These are phyloP conservation scores for Corchorus olitorius DNA, from an alignment of 345 rosid species.

Conservation along the genomic window DNA sequence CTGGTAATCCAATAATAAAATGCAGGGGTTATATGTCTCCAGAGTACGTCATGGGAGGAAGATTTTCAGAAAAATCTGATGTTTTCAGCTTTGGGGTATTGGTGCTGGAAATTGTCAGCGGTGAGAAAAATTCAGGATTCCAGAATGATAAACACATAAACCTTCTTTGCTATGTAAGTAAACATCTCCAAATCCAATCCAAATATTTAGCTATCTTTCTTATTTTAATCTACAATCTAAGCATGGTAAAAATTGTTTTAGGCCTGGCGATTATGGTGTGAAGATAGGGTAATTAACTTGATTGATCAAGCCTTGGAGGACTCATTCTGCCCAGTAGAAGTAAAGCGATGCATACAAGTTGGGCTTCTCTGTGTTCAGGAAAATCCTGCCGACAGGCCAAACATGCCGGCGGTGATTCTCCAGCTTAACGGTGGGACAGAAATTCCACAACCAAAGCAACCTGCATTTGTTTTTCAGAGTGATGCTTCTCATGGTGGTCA, in stretches of 20 bases:
- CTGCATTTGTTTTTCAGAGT: no score
- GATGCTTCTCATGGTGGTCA: no score
- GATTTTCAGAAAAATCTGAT: conserved; percentile 44
- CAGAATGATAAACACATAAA: conserved; percentile 21
- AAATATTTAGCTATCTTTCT: not conserved
- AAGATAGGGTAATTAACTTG: conserved; percentile 31
- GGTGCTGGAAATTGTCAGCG: conserved; percentile 44
- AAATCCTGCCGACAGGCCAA: conserved; percentile 47
- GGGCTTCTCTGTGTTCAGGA: conserved; percentile 65
- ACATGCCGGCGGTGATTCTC: conserved; percentile 34
- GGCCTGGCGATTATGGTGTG: conserved; percentile 45
- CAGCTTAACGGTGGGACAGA: no score
- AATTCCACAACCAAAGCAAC: no score
- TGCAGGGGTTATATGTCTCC: conserved; percentile 51
- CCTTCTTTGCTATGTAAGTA: conserved; percentile 43
- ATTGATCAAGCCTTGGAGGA: conserved; percentile 17
- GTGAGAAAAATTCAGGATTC: conserved; percentile 32
- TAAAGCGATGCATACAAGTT: conserved; percentile 51
- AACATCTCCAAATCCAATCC: not conserved
- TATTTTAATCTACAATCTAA: not conserved
- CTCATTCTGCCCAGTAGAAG: conserved; percentile 22
- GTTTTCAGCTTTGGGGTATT: conserved; percentile 48
- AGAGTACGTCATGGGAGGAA: conserved; percentile 42
- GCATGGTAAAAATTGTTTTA: conserved; percentile 4
- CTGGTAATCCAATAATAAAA: no score